Conservation (phyloP, 768 basidiomycete genomes). For the Boletus rufocinnamomeus region DNA sequence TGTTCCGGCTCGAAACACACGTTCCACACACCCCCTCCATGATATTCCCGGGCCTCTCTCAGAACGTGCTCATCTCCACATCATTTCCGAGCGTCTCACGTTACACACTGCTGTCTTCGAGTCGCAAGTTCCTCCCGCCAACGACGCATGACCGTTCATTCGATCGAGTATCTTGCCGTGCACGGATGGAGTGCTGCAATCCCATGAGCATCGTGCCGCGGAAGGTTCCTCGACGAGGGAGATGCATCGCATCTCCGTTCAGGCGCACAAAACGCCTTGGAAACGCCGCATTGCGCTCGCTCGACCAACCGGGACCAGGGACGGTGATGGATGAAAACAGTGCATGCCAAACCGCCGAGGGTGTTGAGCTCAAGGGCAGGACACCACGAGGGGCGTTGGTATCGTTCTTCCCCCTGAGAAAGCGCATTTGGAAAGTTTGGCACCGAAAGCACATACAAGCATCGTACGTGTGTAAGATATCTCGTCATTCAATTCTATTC, state of each 20-base stretch:
- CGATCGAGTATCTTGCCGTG: slow-evolving; percentile 2
- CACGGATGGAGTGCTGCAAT: slow-evolving; percentile 10
- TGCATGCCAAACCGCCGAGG: slow-evolving; percentile 13
- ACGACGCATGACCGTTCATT: slow-evolving; percentile 6
- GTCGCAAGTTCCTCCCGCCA: slow-evolving; percentile 11
- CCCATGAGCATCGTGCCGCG: slow-evolving; percentile 3
- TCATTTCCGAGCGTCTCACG: slow-evolving; percentile 28
- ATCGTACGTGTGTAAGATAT: slow-evolving; percentile 6
- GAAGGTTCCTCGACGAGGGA: slow-evolving; percentile 8
- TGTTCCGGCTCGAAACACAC: slow-evolving; percentile 33
- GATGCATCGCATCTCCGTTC: slow-evolving; percentile 6
- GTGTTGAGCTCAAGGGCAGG: slow-evolving; percentile 23
- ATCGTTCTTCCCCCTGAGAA: slow-evolving; percentile 11
- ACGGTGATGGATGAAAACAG: slow-evolving; percentile 14
- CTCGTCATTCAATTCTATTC: slow-evolving; percentile 11
- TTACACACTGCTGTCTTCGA: not conserved
- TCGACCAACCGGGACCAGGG: slow-evolving; percentile 10
- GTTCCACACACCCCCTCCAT: slow-evolving; percentile 21
- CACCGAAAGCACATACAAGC: slow-evolving; percentile 21
- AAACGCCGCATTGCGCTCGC: slow-evolving; percentile 5
- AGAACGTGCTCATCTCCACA: slow-evolving; percentile 15
- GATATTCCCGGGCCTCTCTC: slow-evolving; percentile 10
- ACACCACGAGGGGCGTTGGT: slow-evolving; percentile 23
- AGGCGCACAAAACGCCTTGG: slow-evolving; percentile 3
- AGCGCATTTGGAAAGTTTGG: slow-evolving; percentile 30